phyloP scores from a whole-genome alignment of 2,329 filamentous ascomycete species.

The Fusarium udum region DNA sequence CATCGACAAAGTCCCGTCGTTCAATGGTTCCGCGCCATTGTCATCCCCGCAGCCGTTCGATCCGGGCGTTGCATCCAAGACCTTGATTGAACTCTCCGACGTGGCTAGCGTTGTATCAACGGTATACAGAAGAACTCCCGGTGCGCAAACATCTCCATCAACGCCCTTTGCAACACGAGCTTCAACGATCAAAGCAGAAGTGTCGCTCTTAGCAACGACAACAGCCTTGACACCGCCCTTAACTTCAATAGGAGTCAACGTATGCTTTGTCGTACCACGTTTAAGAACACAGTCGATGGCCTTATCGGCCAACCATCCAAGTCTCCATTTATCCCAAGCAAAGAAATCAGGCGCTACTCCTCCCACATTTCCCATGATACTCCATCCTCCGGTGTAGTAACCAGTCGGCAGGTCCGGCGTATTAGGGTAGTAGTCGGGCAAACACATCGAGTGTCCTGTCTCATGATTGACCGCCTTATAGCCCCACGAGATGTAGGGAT shows the following conservation, averaged over 20 bases:
- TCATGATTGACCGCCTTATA: slow-evolving; percentile 51
- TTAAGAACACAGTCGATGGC: slow-evolving; percentile 47
- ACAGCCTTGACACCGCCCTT: slow-evolving; percentile 22
- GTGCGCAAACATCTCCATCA: slow-evolving; percentile 43
- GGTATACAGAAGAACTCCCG: slow-evolving; percentile 50
- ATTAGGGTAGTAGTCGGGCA: slow-evolving; percentile 51
- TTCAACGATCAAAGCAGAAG: slow-evolving; percentile 46
- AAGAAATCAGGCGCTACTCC: slow-evolving; percentile 50
- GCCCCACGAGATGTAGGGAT: slow-evolving; percentile 46
- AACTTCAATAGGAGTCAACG: slow-evolving; percentile 13
- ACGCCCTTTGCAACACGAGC: slow-evolving; percentile 40
- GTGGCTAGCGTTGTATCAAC: slow-evolving; percentile 44
- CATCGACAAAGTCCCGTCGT: slow-evolving; percentile 46
- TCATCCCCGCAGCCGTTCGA: slow-evolving; percentile 42
- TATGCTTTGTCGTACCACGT: slow-evolving; percentile 42
- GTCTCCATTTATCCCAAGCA: slow-evolving; percentile 52
- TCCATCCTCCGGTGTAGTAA: slow-evolving; percentile 50
- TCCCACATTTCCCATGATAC: slow-evolving; percentile 49
- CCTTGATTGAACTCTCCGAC: slow-evolving; percentile 45
- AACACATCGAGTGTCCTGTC: slow-evolving; percentile 51
- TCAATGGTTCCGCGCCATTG: slow-evolving; percentile 37
- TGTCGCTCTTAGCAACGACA: slow-evolving; percentile 15
- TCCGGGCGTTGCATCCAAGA: slow-evolving; percentile 46
- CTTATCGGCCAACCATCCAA: slow-evolving; percentile 49
- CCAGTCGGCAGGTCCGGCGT: slow-evolving; percentile 33